Base-by-base conservation (phyloP, 306 rosid genomes). In the Vigna mungo region DNA sequence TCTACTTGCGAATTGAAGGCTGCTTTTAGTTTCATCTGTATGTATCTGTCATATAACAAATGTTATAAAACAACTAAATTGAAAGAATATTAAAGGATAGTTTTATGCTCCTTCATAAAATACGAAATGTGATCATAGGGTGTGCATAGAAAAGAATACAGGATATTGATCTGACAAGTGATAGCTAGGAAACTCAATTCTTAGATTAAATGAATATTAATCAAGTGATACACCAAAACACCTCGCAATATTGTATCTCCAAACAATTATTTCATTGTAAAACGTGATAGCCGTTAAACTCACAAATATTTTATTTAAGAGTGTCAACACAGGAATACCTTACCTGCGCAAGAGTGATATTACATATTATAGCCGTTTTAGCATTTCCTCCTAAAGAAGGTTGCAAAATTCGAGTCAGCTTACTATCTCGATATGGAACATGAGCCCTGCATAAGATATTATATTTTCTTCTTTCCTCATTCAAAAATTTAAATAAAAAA, bases 381-480 rank as follows among this genome's bases (percentile, higher is more conserved):
- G 98, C 93, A 89, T 92, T 95, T 83, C 98, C 98, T 71, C 98
- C 97, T 15, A 95, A 82, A 79, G 98, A 89, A 79, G 98, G 96
- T 86, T 95, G 98, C 84, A 95, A 84, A 71, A 95, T 92, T 71
- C 97, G 92, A 10, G 98, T 95, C 25, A 95, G 98, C 85, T 95
- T 95, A 91, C 97, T 92, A 86, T 95, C 98, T 77, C 98, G 93
- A 82, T 92, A 92, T 7, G 98, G 98, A 81, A 95, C 97, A 82
- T 95, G 97, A 65, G 97, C 93, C 84, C 98, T 95, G 86, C 87
- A 86, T 43, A 36, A 77, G 56, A 74, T 73, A 80, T 65, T 72
- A 39, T 13, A 61, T n/a, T 82, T 79, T 25, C 52, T 13, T 43
- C 59, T 71, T 58, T 43, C 30, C 60, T 73, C 27, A 54, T 37